These are phyloP conservation scores for Gossypium gossypioides DNA, from an alignment of 441 rosid species.

Conservation along the genomic window DNA sequence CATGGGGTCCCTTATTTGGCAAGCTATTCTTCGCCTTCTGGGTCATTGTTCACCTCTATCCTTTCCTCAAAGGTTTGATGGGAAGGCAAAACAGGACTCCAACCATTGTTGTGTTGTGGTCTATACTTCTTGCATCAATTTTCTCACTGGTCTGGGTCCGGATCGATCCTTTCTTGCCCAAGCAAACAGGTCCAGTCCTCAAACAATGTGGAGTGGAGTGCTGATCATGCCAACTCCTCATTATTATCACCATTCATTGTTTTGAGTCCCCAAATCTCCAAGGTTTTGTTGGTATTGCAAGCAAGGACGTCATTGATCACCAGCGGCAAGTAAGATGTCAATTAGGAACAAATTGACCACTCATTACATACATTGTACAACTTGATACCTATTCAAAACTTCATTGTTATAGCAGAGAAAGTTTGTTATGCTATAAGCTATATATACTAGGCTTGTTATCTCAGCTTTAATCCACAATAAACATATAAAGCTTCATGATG, in stretches of 20 bases:
- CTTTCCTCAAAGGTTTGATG: slow-evolving; percentile 88
- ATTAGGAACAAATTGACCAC: neutral
- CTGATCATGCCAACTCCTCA: slow-evolving; percentile 19
- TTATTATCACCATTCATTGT: neutral
- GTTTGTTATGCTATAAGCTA: neutral
- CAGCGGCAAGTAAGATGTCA: neutral
- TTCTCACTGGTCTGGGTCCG: slow-evolving; percentile 88
- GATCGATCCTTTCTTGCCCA: slow-evolving; percentile 83
- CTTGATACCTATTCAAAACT: neutral
- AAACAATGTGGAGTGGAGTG: slow-evolving; percentile 92
- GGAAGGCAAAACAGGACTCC: slow-evolving; percentile 84
- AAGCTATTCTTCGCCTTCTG: slow-evolving; percentile 86
- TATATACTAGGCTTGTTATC: neutral
- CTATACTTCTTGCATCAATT: slow-evolving; percentile 68
- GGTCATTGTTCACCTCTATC: slow-evolving; percentile 90
- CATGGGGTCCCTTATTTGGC: slow-evolving; percentile 90
- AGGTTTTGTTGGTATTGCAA: neutral
- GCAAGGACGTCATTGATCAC: neutral
- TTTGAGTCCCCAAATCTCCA: neutral
- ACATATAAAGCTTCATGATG: too few relatives aligned
- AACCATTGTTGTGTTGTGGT: slow-evolving; percentile 81
- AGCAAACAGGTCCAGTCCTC: slow-evolving; percentile 70
- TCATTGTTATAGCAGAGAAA: neutral
- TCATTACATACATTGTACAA: neutral
- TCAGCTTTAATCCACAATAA: neutral